Base-by-base conservation (phyloP, 495 filamentous ascomycete species). In the Bombardia bombarda region DNA sequence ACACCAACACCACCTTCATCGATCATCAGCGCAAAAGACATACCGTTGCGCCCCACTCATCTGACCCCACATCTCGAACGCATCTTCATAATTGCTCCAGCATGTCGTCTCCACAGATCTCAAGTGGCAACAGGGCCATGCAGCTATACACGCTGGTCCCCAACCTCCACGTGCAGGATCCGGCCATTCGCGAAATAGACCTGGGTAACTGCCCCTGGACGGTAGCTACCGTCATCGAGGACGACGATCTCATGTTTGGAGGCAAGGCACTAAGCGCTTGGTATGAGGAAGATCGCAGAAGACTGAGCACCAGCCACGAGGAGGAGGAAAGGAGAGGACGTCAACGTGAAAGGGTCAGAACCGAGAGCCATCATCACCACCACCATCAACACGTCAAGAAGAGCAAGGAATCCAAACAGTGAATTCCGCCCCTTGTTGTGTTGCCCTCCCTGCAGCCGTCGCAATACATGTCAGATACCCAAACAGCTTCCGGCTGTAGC, bases 241-340 rank as follows among this genome's bases (percentile, higher is more conserved):
- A 78, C 49, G 68, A 70, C 20, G 74, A 78, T 48, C 55, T 78
- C 22, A 78, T 65, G 63, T 78, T 76, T 40, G 71, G 72, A 31
- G 74, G 74, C 32, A 76, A 78, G 60, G 66, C 72, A 19, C 41
- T 78, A 30, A 73, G 72, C 55, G 52, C 69, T 8, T 73, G 72
- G 63, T 74, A 76, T 49, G 74, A 78, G 53, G 73, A 76, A 52
- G 73, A 75, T 35, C 53, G 67, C 9, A 60, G 59, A 33, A 50
- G 60, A 38, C 39, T 63, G 17, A 61, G 60, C 52, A 23, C 25
- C 20, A 52, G 35, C 47, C 51, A 62, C 13, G 61, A 59, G 4
- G 66, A 71, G 39, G 63, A 71, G 46, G 66, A 73, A 50, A 55
- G 49, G 16, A 53, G 69, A 19, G 69, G 69, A 6, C 63, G 69